A percentile compares a stretch with the other conserved stretches of the same genome.
These are phyloP conservation scores for Dothistroma septosporum DNA, from an alignment of 2,329 filamentous ascomycete genomes.

Conservation along the genomic window DNA sequence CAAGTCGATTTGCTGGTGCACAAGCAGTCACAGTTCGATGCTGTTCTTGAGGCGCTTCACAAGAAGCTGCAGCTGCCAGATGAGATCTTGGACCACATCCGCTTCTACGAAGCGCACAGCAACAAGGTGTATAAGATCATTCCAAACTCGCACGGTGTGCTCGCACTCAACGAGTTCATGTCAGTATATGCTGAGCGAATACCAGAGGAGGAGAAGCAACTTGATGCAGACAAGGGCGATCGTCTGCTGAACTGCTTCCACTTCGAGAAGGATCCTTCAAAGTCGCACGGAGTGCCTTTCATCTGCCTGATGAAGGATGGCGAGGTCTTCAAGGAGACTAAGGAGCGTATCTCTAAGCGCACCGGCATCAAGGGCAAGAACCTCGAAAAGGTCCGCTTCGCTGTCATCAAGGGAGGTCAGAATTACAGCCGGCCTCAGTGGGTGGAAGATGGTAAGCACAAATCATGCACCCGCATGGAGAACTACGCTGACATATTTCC, in stretches of 20 bases:
- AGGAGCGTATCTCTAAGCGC: slow-evolving; percentile 86
- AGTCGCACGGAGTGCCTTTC: slow-evolving; percentile 86
- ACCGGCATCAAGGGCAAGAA: slow-evolving; percentile 96
- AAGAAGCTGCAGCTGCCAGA: slow-evolving; percentile 77
- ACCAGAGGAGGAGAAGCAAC: slow-evolving; percentile 59
- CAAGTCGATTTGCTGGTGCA: slow-evolving; percentile 77
- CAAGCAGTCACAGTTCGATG: slow-evolving; percentile 75
- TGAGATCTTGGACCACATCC: slow-evolving; percentile 67
- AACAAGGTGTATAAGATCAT: slow-evolving; percentile 83
- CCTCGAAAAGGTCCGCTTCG: slow-evolving; percentile 98
- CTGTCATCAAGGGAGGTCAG: slow-evolving; percentile 61
- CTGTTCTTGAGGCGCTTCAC: slow-evolving; percentile 70
- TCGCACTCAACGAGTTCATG: slow-evolving; percentile 80
- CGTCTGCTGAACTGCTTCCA: slow-evolving; percentile 78
- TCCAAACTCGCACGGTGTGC: slow-evolving; percentile 64
- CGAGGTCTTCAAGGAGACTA: slow-evolving; percentile 85
- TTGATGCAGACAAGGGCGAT: slow-evolving; percentile 41
- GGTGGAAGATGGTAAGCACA: slow-evolving; percentile 74
- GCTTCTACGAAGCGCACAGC: slow-evolving; percentile 77
- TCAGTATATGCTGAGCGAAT: slow-evolving; percentile 76
- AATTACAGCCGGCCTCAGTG: slow-evolving; percentile 76
- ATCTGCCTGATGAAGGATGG: slow-evolving; percentile 80
- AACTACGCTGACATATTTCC: slow-evolving; percentile 13
- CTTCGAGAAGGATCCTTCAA: slow-evolving; percentile 83
- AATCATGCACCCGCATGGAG: background rate